Conservation (phyloP, 2,329 filamentous ascomycete species). For the Colletotrichum tanaceti region DNA sequence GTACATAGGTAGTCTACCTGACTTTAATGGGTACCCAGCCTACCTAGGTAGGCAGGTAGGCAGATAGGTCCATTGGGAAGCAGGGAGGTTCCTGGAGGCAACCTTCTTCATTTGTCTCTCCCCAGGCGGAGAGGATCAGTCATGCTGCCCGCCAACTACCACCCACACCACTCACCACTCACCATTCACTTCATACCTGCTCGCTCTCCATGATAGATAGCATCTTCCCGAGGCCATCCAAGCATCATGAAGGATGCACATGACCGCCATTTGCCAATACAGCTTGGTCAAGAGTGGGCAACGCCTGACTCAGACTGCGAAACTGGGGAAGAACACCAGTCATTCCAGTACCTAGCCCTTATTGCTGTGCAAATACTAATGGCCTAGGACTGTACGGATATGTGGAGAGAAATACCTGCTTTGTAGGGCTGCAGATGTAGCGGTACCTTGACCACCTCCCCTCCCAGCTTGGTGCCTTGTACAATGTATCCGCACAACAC, state of each 20-base stretch:
- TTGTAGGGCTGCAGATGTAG: background rate
- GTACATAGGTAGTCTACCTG: too few relatives aligned
- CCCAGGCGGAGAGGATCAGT: background rate
- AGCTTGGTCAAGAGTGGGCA: conserved; percentile 13
- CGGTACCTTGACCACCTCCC: background rate
- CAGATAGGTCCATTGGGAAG: too few relatives aligned
- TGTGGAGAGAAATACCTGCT: background rate
- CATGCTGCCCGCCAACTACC: background rate
- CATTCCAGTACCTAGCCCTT: too few relatives aligned
- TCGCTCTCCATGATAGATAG: background rate
- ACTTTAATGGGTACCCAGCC: too few relatives aligned
- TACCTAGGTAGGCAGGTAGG: too few relatives aligned
- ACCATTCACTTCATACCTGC: too few relatives aligned
- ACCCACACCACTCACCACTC: background rate
- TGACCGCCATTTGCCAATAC: conserved; percentile 21
- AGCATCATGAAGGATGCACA: conserved; percentile 17
- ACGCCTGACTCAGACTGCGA: conserved; percentile 36
- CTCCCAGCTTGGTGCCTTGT: background rate
- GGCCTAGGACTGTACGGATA: too few relatives aligned
- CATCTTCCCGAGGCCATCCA: conserved; percentile 31
- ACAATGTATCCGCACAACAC: background rate
- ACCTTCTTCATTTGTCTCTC: background rate
- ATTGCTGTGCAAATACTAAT: too few relatives aligned
- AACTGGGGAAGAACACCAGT: conserved; percentile 25
- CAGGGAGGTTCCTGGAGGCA: too few relatives aligned